Conservation (phyloP, 148 eudicot genomes). For the Rhododendron henanense region DNA sequence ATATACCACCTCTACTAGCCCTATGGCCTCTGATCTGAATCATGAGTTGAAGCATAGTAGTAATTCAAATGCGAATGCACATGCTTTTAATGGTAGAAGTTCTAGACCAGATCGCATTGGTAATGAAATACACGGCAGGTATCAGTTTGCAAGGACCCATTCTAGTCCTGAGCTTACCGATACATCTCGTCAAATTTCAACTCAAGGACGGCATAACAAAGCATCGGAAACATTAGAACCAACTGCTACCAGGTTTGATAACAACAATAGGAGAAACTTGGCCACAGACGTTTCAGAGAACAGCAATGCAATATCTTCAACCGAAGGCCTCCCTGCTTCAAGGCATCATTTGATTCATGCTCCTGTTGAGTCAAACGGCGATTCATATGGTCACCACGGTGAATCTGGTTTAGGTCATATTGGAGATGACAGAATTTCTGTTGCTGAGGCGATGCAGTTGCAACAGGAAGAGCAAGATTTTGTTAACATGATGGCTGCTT, state of each 20-base stretch:
- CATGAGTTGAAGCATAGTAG: conserved; percentile 5
- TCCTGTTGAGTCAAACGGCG: conserved; percentile 14
- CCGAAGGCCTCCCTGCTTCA: conserved; percentile 16
- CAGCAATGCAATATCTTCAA: conserved; percentile 7
- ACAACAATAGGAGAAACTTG: conserved; percentile 7
- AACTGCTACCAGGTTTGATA: conserved; percentile 9
- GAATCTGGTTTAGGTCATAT: conserved; percentile 20
- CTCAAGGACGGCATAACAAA: conserved; percentile 22
- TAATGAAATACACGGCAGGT: conserved; percentile 24
- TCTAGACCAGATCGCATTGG: conserved; percentile 21
- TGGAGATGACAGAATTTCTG: conserved; percentile 21
- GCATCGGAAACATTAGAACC: conserved; percentile 24
- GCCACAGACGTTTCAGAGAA: conserved; percentile 8
- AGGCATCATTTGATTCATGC: conserved; percentile 17
- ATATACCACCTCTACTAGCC: conserved; percentile 7
- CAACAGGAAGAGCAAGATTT: conserved; percentile 35
- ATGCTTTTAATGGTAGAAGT: conserved; percentile 22
- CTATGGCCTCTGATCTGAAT: conserved; percentile 15
- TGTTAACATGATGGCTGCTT: conserved; percentile 28
- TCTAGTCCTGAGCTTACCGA: conserved; percentile 50
- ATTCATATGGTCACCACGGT: conserved; percentile 11
- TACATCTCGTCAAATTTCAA: conserved; percentile 23
- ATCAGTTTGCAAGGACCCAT: conserved; percentile 46
- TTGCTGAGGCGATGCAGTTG: conserved; percentile 24
- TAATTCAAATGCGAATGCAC: conserved; percentile 22